Base-by-base conservation (phyloP, 2,329 filamentous ascomycete genomes). In the Pyrenophora tritici-repentis region DNA sequence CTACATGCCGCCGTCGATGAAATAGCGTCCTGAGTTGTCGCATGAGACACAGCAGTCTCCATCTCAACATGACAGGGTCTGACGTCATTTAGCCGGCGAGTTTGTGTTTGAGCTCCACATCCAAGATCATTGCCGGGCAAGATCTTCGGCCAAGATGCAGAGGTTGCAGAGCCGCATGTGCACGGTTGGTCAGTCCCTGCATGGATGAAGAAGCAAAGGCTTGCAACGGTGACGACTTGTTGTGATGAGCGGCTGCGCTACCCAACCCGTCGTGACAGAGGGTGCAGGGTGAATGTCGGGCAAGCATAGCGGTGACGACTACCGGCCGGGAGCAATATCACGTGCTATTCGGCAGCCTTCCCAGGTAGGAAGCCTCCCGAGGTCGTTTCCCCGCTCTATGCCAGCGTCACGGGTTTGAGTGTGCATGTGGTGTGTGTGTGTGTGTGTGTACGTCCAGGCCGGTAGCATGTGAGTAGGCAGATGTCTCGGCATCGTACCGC, bases 101-200 rank as follows among this genome's bases (percentile, higher is more conserved):
- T 16, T 55, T 47, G 51, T 38, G 52, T 49, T 58, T 47, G 42
- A 38, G 49, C 31, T 50, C 57, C 61, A 59, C 62, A 50, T 6
- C n/a, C 14, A 24, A 32, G 40, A 50, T 52, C 55, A 39, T 39
- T 50, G 44, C 45, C 44, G 55, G 61, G 52, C 45, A 65, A 65
- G 63, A 66, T 66, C 62, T 43, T 56, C 63, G 56, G 43, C 59
- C 61, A 66, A 65, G 60, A 16, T 50, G 55, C 58, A 66, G 55
- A 66, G 59, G 60, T 52, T 65, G 63, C 60, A 65, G 62, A 66
- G 61, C 63, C 63, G 53, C 62, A 65, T 47, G 51, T 39, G 58
- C 61, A 63, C 61, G 58, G 60, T 48, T 55, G 52, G 57, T 54
- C 52, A 52, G 60, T 55, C 54, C 58, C 59, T 63, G 62, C 60